Evolutionary conservation across 805 yeast genomes (phyloP), one percentile per base, ranked within the genome.

Genomic region (Lipomyces spencermartinsiae): DNA sequence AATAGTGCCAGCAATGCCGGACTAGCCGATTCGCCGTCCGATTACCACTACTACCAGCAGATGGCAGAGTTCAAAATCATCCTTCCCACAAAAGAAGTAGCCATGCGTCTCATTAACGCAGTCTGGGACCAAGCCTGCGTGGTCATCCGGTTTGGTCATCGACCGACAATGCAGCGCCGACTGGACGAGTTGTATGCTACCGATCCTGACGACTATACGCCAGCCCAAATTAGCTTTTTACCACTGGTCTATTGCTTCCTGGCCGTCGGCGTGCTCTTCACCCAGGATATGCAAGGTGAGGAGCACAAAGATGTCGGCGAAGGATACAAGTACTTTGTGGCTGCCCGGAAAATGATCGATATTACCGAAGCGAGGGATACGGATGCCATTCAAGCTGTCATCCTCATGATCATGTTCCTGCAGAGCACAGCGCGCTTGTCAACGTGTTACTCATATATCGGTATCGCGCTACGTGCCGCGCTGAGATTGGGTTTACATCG

Each of bases 101-200:
- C 97, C 0, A 77, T 91, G 49, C 86, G 86, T 71, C 82, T 92
- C 69, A 87, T 93, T 29, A 86, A 87, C 68, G 86, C 89, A 58
- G 89, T 93, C 0, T 93, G 97, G 96, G 86, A 88, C 69, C 87
- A 89, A 73, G 96, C 97, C 0, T 92, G 97, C 78, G 92, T 92
- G 4, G 80, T 93, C 62, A 91, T 92, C 76, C 82, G 97, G 65
- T 92, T 93, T 76, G 90, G 91, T 76, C 97, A 93, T 75, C 80
- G 97, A 39, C 97, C 97, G 0, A 87, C 93, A 1, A 85, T 92
- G 68, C 83, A 90, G 63, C 85, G 86, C 69, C 93, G 90, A 71
- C 81, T 92, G 34, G 93, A 90, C 72, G 86, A 90, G 64, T 79
- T 92, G 34, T 92, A 92, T 78, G 89, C 88, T 57, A 83, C 91